Conservation (phyloP, 2,329 filamentous ascomycete species). For the Atkinsonella hypoxylon region DNA sequence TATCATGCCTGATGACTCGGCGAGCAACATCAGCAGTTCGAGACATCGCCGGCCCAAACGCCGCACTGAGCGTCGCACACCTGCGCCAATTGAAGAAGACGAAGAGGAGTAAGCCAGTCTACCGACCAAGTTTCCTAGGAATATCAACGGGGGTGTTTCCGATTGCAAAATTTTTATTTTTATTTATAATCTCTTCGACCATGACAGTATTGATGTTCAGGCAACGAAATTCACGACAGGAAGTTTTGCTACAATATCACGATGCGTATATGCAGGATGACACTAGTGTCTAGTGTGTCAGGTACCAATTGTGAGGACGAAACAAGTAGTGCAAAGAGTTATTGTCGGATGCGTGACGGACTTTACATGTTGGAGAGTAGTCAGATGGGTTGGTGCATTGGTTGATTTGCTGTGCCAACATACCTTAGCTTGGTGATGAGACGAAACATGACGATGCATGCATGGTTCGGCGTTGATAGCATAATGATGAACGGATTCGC, state of each 20-base stretch:
- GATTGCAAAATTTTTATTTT: neutral
- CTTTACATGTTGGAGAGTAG: neutral
- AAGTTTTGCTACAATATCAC: neutral
- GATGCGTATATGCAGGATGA: neutral
- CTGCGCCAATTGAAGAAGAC: slow-evolving; percentile 64
- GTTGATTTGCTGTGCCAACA: neutral
- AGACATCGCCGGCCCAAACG: slow-evolving; percentile 55
- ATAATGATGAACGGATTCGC: slow-evolving; percentile 1
- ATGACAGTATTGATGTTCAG: neutral
- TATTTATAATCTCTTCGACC: neutral
- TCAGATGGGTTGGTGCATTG: neutral
- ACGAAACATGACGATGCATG: neutral
- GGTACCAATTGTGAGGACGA: neutral
- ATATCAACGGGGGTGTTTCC: neutral
- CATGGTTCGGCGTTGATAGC: slow-evolving; percentile 5
- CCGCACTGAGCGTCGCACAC: slow-evolving; percentile 56
- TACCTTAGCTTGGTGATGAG: neutral
- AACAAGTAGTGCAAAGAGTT: neutral
- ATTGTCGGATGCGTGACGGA: neutral
- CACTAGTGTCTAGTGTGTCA: slow-evolving; percentile 1
- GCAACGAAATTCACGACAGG: neutral
- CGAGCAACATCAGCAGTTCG: slow-evolving; percentile 68
- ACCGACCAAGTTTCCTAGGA: neutral
- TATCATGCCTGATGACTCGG: slow-evolving; percentile 66
- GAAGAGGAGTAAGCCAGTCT: slow-evolving; percentile 39